Conservation (phyloP, 192 early-diverging fungal genomes). For the Coemansia erecta region DNA sequence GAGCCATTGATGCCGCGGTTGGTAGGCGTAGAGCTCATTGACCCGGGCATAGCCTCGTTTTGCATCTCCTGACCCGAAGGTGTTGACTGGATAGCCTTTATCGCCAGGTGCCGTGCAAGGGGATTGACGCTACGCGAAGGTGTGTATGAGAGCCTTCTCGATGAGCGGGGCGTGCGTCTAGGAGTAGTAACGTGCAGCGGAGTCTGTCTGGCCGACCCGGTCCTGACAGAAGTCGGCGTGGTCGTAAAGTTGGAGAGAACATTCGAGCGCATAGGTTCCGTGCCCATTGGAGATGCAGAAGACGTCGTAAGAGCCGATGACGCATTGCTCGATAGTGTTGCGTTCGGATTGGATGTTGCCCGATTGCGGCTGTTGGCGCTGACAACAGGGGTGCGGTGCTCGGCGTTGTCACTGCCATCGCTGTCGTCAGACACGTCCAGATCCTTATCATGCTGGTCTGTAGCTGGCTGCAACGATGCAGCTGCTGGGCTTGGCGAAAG, state of each 20-base stretch:
- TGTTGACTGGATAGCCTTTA: conserved; percentile 31
- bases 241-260: conserved; percentile 23
- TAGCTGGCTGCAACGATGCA: neutral
- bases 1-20: conserved; percentile 3
- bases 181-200: conserved; percentile 13
- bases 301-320: conserved; percentile 32
- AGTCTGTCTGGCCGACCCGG: neutral
- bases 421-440: neutral
- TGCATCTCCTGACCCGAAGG: conserved; percentile 7
- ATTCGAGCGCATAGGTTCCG: conserved; percentile 46
- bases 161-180: conserved; percentile 14
- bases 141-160: conserved; percentile 20
- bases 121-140: conserved; percentile 46
- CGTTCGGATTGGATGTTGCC: neutral
- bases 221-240: conserved; percentile 16
- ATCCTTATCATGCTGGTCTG: conserved; percentile 5
- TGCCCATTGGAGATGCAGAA: conserved; percentile 32
- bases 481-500: conserved; percentile 17
- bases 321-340: conserved; percentile 8
- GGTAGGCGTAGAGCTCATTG: conserved; percentile 9
- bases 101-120: conserved; percentile 38
- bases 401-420: neutral
- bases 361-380: neutral
- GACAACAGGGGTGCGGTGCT: neutral
- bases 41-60: neutral